phyloP scores from a whole-genome alignment of 2,329 filamentous ascomycete species.

The Myriosclerotinia curreyana region DNA sequence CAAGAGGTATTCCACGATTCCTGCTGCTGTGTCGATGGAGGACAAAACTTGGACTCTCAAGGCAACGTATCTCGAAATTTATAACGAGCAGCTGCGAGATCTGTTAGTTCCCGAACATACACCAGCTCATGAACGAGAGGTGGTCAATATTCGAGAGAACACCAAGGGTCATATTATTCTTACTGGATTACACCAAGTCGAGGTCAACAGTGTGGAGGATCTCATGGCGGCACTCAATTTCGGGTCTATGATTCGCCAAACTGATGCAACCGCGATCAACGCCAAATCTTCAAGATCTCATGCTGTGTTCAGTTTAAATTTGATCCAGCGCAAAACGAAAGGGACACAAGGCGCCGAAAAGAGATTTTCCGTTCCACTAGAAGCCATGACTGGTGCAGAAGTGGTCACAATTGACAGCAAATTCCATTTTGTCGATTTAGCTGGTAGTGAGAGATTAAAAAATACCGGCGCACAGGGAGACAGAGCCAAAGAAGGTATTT shows the following conservation, averaged over 20 bases:
- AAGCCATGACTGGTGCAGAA: slow-evolving; percentile 69
- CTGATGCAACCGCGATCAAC: slow-evolving; percentile 95
- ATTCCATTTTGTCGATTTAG: slow-evolving; percentile 95
- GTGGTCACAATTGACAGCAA: slow-evolving; percentile 93
- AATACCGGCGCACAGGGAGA: slow-evolving; percentile 96
- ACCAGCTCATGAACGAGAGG: slow-evolving; percentile 65
- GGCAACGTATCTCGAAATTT: slow-evolving; percentile 95
- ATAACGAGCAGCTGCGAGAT: slow-evolving; percentile 94
- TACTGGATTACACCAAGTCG: slow-evolving; percentile 82
- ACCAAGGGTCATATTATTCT: slow-evolving; percentile 90
- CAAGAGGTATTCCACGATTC: slow-evolving; percentile 65
- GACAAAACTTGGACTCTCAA: slow-evolving; percentile 88
- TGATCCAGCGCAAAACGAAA: slow-evolving; percentile 77
- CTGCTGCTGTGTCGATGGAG: slow-evolving; percentile 31
- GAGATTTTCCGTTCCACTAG: slow-evolving; percentile 80
- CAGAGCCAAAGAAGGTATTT: slow-evolving; percentile 91
- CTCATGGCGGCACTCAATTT: slow-evolving; percentile 85
- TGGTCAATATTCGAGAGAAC: slow-evolving; percentile 92
- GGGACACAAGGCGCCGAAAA: slow-evolving; percentile 65
- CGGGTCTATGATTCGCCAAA: slow-evolving; percentile 91
- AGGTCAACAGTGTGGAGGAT: slow-evolving; percentile 89
- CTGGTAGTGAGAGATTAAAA: slow-evolving; percentile 93
- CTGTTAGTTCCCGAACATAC: slow-evolving; percentile 76
- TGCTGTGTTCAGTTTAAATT: slow-evolving; percentile 92
- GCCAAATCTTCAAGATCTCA: slow-evolving; percentile 97